Evolutionary conservation across 2,329 filamentous ascomycete genomes (phyloP), one percentile per base, ranked within the genome.

Genomic region (Fusarium keratoplasticum): DNA sequence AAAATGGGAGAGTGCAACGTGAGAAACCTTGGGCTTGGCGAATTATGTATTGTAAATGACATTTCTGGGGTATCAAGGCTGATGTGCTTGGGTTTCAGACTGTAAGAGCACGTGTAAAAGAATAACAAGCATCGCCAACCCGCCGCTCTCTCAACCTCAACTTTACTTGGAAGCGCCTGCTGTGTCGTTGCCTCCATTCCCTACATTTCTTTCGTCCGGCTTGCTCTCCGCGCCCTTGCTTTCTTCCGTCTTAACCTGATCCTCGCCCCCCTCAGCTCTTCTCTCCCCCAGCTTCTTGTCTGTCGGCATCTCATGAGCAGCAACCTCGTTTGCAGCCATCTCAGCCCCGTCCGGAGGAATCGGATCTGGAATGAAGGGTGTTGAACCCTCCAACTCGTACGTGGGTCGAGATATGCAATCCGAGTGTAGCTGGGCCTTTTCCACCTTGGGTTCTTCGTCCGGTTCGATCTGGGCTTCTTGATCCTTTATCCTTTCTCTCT

Each of bases 301-400:
- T 2, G 52, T 31, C 1, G 52, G 25, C 61, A 42, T 59, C n/a
- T 64, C 61, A 8, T 64, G 52, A 27, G 65, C 65, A 9, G 61
- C 50, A 27, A 55, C 36, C 40, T 64, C 65, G n/a, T 67, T 64
- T 0, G 61, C 61, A 13, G 61, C 29, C 65, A 67, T 58, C 5
- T 67, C 65, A 5, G 40, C 52, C 20, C 33, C 9, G 2, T 27
- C 6, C 1, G 6, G 1, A 14, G 4, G 5, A 2, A 11, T 2
- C 0, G 13, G 31, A 10, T 13, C 13, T 2, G 2, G 27, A 18
- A 18, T 35, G 5, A 31, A 2, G 5, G 31, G 59, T 11, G 3
- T 25, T 0, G 64, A 66, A 3, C 59, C 64, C 6, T 64, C 60
- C 0, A 67, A 27, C n/a, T 67, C 65, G 16, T 31, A 64, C 0